Base-by-base conservation (phyloP, 2,329 filamentous ascomycete genomes). In the Ascocoryne sarcoides region DNA sequence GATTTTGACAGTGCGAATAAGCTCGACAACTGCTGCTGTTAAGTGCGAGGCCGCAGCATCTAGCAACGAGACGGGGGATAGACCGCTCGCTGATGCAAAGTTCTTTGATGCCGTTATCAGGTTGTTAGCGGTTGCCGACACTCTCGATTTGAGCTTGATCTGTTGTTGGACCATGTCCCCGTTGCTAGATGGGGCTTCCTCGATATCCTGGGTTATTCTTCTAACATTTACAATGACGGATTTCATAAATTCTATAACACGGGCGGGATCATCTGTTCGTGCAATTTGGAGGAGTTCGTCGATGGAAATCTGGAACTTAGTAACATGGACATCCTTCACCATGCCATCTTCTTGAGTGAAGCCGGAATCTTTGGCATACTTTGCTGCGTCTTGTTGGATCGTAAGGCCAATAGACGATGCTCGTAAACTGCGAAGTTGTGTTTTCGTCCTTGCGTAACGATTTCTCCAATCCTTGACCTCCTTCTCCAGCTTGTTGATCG, bases 71-170 rank as follows among this genome's bases (percentile, higher is more conserved):
- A 98, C 82, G 0, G 92, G 92, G 1, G 87, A 90, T 21, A 98
- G 75, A 20, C 92, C 92, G 15, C 77, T 79, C 1, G 87, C 81
- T 9, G 77, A 74, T 23, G 84, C 82, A 61, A 92, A 95, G 58
- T 95, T 95, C 66, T 93, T 95, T 23, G 86, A 83, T 1, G 90
- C 87, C 2, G 90, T 96, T 55, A 96, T 95, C 43, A 98, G 70
- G 57, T 90, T 92, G 68, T 96, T 96, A 36, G 92, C 89, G 1
- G 90, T 94, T 2, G 83, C 82, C n/a, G 88, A 93, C 3, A 96
- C 83, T 43, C 82, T 82, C 36, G 76, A 74, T 63, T 86, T 93
- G 45, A 93, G 71, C 60, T 82, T 87, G 19, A 70, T 67, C 49
- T 79, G 77, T 47, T 81, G 68, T 48, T 77, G 73, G 28, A 65